These are phyloP conservation scores for Physaria fendleri DNA, from an alignment of 345 rosid genomes.

Conservation along the genomic window DNA sequence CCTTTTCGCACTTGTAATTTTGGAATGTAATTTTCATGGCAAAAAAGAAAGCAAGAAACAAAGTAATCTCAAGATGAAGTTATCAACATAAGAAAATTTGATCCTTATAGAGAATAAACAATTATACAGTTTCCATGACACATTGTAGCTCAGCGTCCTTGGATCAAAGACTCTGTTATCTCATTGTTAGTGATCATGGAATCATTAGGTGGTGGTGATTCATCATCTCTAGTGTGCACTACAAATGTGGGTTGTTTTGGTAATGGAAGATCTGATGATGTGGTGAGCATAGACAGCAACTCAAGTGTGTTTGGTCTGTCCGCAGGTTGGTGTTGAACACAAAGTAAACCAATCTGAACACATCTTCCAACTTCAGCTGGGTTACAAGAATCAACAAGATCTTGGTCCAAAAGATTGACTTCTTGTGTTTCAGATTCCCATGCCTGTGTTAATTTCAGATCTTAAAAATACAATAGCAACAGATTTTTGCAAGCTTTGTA, in stretches of 20 bases:
- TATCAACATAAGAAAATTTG: not conserved
- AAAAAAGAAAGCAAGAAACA: not conserved
- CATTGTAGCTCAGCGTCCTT: not conserved
- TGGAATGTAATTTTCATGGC: not conserved
- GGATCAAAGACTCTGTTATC: not conserved
- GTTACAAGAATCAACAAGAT: not conserved
- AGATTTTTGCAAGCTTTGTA: not conserved
- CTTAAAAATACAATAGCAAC: not conserved
- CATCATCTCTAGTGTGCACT: not conserved
- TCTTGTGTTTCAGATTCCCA: slow-evolving; percentile 12
- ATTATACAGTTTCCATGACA: not conserved
- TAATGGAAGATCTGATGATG: slow-evolving; percentile 4
- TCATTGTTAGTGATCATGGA: not conserved
- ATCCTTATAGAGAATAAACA: too few species aligned
- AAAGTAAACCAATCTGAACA: slow-evolving; percentile 19
- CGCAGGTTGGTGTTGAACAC: slow-evolving; percentile 11
- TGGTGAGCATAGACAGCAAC: slow-evolving; percentile 13
- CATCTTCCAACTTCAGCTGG: slow-evolving; percentile 7
- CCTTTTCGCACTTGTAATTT: not conserved
- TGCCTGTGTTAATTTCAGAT: not conserved
- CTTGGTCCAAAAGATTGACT: slow-evolving; percentile 11
- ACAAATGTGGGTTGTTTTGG: slow-evolving; percentile 17
- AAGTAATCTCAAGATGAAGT: not conserved
- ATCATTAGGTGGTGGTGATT: not conserved
- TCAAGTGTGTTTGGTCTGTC: slow-evolving; percentile 18